Evolutionary conservation across 495 filamentous ascomycete genomes (phyloP).

Genomic region (Penicillium canescens): DNA sequence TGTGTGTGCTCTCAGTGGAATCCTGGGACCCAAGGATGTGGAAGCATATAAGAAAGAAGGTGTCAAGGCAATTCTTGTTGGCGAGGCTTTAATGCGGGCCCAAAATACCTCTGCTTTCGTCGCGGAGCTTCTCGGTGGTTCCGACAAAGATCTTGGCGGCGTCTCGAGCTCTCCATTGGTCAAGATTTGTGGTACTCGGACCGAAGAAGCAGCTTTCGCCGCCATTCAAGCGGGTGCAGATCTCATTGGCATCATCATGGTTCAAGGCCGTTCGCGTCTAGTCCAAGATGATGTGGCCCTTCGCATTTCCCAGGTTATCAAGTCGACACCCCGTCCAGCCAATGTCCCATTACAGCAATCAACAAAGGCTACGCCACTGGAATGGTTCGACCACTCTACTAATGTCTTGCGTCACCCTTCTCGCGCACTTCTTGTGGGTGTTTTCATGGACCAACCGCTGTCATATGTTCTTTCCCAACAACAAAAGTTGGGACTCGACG

Average conservation of each 20-base stretch:
- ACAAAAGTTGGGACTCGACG: constrained; percentile 74
- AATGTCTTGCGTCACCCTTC: constrained; percentile 51
- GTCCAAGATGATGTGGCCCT: constrained; percentile 76
- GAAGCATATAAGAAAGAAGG: constrained; percentile 83
- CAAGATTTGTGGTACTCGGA: constrained; percentile 96
- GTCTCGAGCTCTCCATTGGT: constrained; percentile 58
- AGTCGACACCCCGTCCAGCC: constrained; percentile 52
- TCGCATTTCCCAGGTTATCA: constrained; percentile 77
- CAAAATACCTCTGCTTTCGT: constrained; percentile 78
- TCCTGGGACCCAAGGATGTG: constrained; percentile 87
- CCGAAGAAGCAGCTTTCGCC: constrained; percentile 72
- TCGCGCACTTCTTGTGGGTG: constrained; percentile 82
- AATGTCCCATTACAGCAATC: constrained; percentile 12
- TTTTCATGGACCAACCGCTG: constrained; percentile 90
- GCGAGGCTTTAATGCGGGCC: constrained; percentile 94
- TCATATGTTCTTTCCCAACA: constrained; percentile 76
- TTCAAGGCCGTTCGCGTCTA: constrained; percentile 73
- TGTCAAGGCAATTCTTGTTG: constrained; percentile 90
- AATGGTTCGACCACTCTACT: constrained; percentile 64
- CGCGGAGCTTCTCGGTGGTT: constrained; percentile 70
- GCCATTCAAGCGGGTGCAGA: constrained; percentile 90
- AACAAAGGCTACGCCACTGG: constrained; percentile 41
- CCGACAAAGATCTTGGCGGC: constrained; percentile 22
- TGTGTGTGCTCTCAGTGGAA: constrained; percentile 92
- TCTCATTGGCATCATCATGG: constrained; percentile 89